Evolutionary conservation across 2,329 filamentous ascomycete species (phyloP).

Genomic region (Lasiodiplodia gonubiensis): DNA sequence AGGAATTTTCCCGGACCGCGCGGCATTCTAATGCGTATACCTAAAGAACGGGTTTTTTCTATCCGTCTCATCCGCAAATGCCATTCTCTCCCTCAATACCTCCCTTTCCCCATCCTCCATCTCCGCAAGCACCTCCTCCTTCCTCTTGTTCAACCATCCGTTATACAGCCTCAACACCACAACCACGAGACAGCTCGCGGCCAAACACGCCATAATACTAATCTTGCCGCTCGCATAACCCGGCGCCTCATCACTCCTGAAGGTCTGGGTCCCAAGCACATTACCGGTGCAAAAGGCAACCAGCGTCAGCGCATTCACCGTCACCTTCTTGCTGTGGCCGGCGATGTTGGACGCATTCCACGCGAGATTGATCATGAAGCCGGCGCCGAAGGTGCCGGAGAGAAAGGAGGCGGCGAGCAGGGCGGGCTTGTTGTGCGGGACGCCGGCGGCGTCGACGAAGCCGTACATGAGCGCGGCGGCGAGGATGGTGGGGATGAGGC

Average conservation of each 20-base stretch:
- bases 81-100: constrained; percentile 36
- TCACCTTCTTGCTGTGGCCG: constrained; percentile 58
- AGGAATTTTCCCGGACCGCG: too few relatives aligned
- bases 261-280: constrained; percentile 54
- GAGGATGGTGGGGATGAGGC: constrained; percentile 55
- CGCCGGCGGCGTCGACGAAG: constrained; percentile 37
- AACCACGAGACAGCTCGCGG: constrained; percentile 38
- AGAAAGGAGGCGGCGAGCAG: constrained; percentile 42
- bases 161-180: constrained; percentile 42
- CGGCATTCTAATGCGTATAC: constrained; percentile 35
- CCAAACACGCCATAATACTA: constrained; percentile 39
- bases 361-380: constrained; percentile 49
- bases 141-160: constrained; percentile 37
- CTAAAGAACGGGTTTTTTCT: constrained; percentile 41
- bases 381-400: constrained; percentile 43
- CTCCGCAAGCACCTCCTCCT: constrained; percentile 34
- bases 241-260: constrained; percentile 50
- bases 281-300: constrained; percentile 52
- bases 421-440: constrained; percentile 43
- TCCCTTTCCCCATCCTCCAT: constrained; percentile 37
- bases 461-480: constrained; percentile 51
- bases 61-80: constrained; percentile 41
- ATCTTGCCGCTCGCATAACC: constrained; percentile 51
- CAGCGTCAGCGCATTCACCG: constrained; percentile 54
- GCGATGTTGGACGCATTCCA: constrained; percentile 56